Evolutionary conservation across 352 stramenopile genomes (phyloP), one percentile per base, ranked within the genome.

Genomic region (Phytophthora europaea): DNA sequence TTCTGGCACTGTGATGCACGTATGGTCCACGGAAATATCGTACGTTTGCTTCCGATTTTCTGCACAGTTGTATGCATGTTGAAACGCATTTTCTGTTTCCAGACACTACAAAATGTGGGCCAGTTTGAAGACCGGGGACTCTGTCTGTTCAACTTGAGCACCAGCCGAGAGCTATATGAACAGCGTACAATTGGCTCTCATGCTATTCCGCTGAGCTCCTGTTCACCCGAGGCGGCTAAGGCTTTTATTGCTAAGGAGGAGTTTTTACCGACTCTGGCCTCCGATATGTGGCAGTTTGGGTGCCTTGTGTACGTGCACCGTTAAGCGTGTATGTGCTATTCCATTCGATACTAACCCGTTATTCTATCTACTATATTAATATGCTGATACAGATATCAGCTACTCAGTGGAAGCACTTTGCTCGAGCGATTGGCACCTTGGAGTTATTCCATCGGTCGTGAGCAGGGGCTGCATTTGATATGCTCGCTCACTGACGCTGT

Each of bases 211-310:
- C 13, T 74, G 0, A 53, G 20, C 6, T 80, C 73, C 6, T 87
- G 85, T 38, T 53, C 85, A 5, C 87, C 85, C 1, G 87, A 94
- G 55, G 84, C 85, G 6, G 84, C 82, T 9, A 78, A 67, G 28
- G 76, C 59, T 43, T 88, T 92, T 51, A 66, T 92, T 8, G 56
- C 22, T 3, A 77, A 78, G 20, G 79, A 84, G 4, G 47, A 61
- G 12, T 91, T 90, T 38, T 50, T 68, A 4, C 82, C 85, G 6
- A 93, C 82, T 0, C 59, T 69, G 20, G 72, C 72, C 3, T 88
- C 82, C 6, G 87, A 94, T 71, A 81, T 93, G 36, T 94, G 87
- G 87, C 87, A 94, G 43, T 90, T 94, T 33, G 87, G 87, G 5
- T 94, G 87, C 50, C 70, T 90, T 51, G 76, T 92, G 87, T 94